Conservation (phyloP, 169 alveolate genomes). For the Amoebophrya sp. region DNA sequence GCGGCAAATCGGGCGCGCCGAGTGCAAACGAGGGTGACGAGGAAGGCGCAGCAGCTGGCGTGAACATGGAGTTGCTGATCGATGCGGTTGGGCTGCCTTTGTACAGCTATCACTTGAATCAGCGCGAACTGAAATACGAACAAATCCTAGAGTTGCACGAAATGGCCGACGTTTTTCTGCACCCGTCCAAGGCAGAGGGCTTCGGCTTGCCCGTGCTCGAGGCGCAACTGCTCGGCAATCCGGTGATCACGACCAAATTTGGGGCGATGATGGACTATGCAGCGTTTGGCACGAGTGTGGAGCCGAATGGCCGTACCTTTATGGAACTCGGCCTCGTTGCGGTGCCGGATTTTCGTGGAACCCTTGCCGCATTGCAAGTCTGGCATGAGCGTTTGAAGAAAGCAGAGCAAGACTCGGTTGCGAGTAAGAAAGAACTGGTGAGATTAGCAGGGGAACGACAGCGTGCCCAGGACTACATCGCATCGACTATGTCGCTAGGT, state of each 20-base stretch:
- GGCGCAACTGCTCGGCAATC: not conserved
- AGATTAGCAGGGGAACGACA: not conserved
- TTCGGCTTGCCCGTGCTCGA: constrained; percentile 7
- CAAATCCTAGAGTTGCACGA: not conserved
- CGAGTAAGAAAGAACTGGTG: not conserved
- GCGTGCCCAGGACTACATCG: not conserved
- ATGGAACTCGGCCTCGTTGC: not conserved
- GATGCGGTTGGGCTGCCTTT: no score
- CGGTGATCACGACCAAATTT: not conserved
- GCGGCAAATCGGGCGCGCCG: no score
- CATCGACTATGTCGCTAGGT: not conserved
- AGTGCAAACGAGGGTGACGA: no score
- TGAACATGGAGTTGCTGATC: no score
- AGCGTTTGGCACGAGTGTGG: not conserved
- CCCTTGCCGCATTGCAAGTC: not conserved
- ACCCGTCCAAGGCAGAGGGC: constrained; percentile 14
- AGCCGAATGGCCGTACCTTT: not conserved
- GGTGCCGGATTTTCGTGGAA: not conserved
- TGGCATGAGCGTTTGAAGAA: not conserved
- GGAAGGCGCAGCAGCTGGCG: no score
- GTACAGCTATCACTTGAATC: no score
- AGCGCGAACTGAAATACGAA: not conserved
- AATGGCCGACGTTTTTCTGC: not conserved
- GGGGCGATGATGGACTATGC: not conserved
- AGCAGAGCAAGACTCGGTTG: not conserved